Conservation (phyloP, 2,329 filamentous ascomycete species). For the Aspergillus fijiensis region DNA sequence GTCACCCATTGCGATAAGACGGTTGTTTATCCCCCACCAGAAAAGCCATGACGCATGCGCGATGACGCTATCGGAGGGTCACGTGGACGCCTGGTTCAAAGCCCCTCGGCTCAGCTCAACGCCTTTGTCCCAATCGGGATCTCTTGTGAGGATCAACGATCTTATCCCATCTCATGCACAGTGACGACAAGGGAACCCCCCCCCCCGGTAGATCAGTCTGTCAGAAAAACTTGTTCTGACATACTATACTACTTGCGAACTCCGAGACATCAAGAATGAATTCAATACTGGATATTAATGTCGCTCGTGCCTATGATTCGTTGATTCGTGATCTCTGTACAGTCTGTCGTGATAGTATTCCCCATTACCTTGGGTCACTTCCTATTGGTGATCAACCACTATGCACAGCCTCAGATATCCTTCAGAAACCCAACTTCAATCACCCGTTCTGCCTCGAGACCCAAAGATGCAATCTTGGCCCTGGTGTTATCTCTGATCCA, state of each 20-base stretch:
- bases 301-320: neutral
- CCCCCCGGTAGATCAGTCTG: too few species aligned
- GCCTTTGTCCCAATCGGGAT: too few species aligned
- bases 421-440: conserved; percentile 47
- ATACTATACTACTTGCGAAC: too few species aligned
- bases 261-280: too few species aligned
- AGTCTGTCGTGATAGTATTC: neutral
- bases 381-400: too few species aligned
- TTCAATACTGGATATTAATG: too few species aligned
- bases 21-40: neutral
- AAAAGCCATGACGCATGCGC: neutral
- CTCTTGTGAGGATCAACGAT: neutral
- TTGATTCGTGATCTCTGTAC: neutral
- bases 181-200: neutral
- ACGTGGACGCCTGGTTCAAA: neutral
- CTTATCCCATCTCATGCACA: neutral
- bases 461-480: conserved; percentile 39
- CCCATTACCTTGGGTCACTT: too few species aligned
- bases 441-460: conserved; percentile 37
- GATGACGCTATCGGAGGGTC: conserved; percentile 7
- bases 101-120: neutral
- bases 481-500: conserved; percentile 42
- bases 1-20: neutral
- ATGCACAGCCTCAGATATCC: conserved; percentile 17
- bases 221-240: too few species aligned